phyloP scores from a whole-genome alignment of 805 yeast genomes.

The Priceomyces haplophilus region DNA sequence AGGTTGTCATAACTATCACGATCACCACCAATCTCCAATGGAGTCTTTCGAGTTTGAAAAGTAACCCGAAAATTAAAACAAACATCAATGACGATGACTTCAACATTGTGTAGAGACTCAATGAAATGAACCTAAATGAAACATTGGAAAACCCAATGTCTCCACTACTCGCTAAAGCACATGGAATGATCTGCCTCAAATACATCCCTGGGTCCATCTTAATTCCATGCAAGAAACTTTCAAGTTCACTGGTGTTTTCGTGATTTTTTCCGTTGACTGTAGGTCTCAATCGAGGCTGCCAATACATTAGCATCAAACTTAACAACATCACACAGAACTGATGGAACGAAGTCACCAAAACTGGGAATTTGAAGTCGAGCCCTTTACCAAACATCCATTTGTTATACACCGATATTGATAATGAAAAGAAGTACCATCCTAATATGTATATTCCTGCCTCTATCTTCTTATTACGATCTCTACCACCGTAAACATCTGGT shows the following conservation, averaged over 20 bases:
- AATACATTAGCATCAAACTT: slow-evolving; percentile 45
- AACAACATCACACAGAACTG: slow-evolving; percentile 65
- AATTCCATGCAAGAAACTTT: slow-evolving; percentile 18
- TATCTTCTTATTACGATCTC: slow-evolving; percentile 1
- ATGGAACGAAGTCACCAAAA: slow-evolving; percentile 80
- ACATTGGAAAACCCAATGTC: slow-evolving; percentile 93
- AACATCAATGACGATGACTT: slow-evolving; percentile 86
- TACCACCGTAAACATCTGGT: neutral
- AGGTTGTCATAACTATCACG: slow-evolving; percentile 74
- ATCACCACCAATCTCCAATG: slow-evolving; percentile 65
- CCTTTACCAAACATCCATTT: slow-evolving; percentile 96
- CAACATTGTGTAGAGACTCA: slow-evolving; percentile 88
- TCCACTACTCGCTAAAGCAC: slow-evolving; percentile 84
- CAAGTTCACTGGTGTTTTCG: slow-evolving; percentile 5
- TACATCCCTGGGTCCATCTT: slow-evolving; percentile 28
- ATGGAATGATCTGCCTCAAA: slow-evolving; percentile 63
- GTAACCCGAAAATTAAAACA: slow-evolving; percentile 82
- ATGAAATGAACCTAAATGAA: slow-evolving; percentile 72
- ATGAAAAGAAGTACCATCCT: slow-evolving; percentile 72
- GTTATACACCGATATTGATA: slow-evolving; percentile 76
- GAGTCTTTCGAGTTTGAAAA: slow-evolving; percentile 74
- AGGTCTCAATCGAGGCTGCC: slow-evolving; percentile 50
- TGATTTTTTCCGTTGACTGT: slow-evolving; percentile 9
- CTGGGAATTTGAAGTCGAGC: slow-evolving; percentile 77
- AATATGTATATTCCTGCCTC: slow-evolving; percentile 31